Base-by-base conservation (phyloP, 306 rosid genomes). In the Ormosia emarginata region DNA sequence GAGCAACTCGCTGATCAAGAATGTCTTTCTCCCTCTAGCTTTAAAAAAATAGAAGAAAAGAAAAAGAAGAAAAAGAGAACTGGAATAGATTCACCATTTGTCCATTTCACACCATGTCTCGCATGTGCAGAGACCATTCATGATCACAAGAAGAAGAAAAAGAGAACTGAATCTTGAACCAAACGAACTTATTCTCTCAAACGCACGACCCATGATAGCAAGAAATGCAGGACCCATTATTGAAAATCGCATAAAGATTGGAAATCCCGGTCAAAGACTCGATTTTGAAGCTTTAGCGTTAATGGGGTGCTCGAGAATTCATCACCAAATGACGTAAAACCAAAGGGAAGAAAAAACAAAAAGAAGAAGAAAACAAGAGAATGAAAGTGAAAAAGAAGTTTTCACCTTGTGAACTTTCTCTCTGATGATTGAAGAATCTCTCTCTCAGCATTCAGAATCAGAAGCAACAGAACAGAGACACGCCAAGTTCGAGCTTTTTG, bases 201-300 rank as follows among this genome's bases (percentile, higher is more conserved):
- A 44, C 37, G 43, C 59, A 24, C 24, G 24, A 24, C 24, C 24
- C 24, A 49, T 11, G 13, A 49, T 14, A 15, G 17, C 37, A 36
- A 66, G 82, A 77, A 77, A 15, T 36, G 43, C 29, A 29, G 13
- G 7, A 62, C 73, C 74, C 84, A 63, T 49, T 8, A 80, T 39
- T 49, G 30, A 30, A n/a, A 63, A 81, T 52, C 5, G 39, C 9
- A 81, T 13, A 63, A 64, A 73, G 79, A 80, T 52, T 80, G 24
- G 7, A 81, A 64, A 73, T 8, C 29, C n/a, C 39, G 1, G 30
- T 73, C 29, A 50, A 81, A 72, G 74, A 81, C 2, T 72, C 67
- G 12, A 63, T 50, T 64, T 50, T 62, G 49, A 52, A 41, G 46
- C 74, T 5, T 50, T 13, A 12, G 30, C 15, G 13, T 7, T 9